A percentile compares a stretch with the other conserved stretches of the same genome.
Conservation (phyloP, 208 protist species). For the Acanthamoeba sp. region DNA sequence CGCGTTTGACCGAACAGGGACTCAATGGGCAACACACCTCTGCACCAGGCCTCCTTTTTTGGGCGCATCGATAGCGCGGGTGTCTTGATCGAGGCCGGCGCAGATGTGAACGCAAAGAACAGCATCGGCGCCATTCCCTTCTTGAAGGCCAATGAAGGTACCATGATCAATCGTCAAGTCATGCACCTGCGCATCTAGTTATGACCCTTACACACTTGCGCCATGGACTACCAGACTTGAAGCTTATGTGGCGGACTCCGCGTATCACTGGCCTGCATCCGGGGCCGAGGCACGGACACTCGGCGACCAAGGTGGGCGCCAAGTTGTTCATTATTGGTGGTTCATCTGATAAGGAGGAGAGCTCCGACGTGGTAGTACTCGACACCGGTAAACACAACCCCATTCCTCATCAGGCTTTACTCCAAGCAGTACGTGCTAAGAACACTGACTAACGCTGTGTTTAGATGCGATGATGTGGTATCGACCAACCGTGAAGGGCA, state of each 20-base stretch:
- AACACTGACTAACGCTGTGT: neutral
- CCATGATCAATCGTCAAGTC: neutral
- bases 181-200: neutral
- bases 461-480: constrained; percentile 66
- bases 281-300: constrained; percentile 18
- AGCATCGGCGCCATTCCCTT: constrained; percentile 35
- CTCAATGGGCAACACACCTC: constrained; percentile 34
- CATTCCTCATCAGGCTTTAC: neutral
- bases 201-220: neutral
- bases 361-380: neutral
- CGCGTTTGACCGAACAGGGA: constrained; percentile 1
- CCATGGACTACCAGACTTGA: constrained; percentile 19
- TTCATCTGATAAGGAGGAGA: neutral
- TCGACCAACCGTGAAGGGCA: neutral
- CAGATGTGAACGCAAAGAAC: constrained; percentile 42
- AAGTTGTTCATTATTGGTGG: constrained; percentile 62
- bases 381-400: neutral
- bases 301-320: constrained; percentile 62
- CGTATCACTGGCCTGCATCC: constrained; percentile 2
- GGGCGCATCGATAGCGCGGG: constrained; percentile 38
- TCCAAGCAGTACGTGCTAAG: neutral
- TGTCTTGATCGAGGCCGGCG: constrained; percentile 48
- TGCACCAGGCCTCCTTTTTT: constrained; percentile 53
- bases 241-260: constrained; percentile 25
- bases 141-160: constrained; percentile 26